Conservation (phyloP, 257 asterid genomes). For the Cynanchum wilfordii region DNA sequence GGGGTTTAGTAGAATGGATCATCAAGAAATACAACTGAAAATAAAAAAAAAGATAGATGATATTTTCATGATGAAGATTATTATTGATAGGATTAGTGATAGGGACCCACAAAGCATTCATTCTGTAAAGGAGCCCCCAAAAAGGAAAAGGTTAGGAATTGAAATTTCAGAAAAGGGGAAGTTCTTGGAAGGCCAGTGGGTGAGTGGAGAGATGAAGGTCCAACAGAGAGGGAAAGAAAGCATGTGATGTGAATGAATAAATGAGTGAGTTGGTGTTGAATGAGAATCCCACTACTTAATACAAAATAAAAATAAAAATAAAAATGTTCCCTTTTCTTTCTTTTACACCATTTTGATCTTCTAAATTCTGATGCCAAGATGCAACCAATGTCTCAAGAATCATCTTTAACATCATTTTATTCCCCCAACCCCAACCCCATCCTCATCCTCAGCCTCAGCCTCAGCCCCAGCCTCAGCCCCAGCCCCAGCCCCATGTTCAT, state of each 20-base stretch:
- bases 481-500: too few species aligned
- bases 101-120: slow-evolving; percentile 55
- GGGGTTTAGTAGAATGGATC: slow-evolving; percentile 20
- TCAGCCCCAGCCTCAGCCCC: too few species aligned
- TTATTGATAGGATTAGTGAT: slow-evolving; percentile 27
- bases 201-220: slow-evolving; percentile 9
- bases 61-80: slow-evolving; percentile 23
- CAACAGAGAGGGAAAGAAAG: too few species aligned
- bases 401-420: slow-evolving; percentile 28
- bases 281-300: slow-evolving; percentile 74
- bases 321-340: slow-evolving; percentile 24
- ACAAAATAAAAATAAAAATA: slow-evolving; percentile 20
- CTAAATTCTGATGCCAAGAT: slow-evolving; percentile 46
- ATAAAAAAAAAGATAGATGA: slow-evolving; percentile 19
- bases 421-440: slow-evolving; percentile 16
- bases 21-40: slow-evolving; percentile 23
- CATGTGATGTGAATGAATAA: slow-evolving; percentile 15
- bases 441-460: too few species aligned
- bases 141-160: slow-evolving; percentile 10
- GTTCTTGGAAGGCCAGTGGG: slow-evolving; percentile 21
- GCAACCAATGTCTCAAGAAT: slow-evolving; percentile 36
- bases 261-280: slow-evolving; percentile 40
- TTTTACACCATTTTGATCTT: slow-evolving; percentile 24
- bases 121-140: slow-evolving; percentile 15
- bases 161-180: slow-evolving; percentile 11